A percentile compares a stretch with the other conserved stretches of the same genome.
Evolutionary conservation across 148 eudicot genomes (phyloP).

Genomic region (Heliamphora exappendiculata): DNA sequence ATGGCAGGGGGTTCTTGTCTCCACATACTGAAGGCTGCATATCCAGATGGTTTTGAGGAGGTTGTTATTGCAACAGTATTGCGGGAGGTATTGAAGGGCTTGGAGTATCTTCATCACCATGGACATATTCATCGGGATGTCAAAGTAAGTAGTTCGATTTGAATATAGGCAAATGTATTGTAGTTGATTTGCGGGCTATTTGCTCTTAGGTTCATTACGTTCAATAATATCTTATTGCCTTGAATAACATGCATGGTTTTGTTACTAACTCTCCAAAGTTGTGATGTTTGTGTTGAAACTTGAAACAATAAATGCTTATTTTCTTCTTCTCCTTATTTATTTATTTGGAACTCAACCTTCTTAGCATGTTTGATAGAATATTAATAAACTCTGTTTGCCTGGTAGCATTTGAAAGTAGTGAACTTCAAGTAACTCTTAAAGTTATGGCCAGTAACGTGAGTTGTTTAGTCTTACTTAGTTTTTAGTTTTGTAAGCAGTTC

Average conservation of each 20-base stretch:
- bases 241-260: not conserved
- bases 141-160: slow-evolving; percentile 38
- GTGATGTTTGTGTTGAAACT: not conserved
- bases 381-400: too few relatives aligned
- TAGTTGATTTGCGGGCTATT: not conserved
- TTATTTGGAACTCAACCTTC: not conserved
- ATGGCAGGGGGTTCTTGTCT: slow-evolving; percentile 97
- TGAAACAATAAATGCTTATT: too few relatives aligned
- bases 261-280: not conserved
- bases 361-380: not conserved
- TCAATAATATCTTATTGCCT: not conserved
- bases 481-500: not conserved
- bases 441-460: not conserved
- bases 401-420: too few relatives aligned
- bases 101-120: slow-evolving; percentile 89
- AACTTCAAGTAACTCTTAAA: not conserved
- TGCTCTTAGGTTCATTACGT: not conserved
- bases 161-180: not conserved
- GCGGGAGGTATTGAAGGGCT: slow-evolving; percentile 73
- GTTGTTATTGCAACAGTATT: slow-evolving; percentile 71
- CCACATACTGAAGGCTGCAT: slow-evolving; percentile 72
- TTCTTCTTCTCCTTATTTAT: too few relatives aligned
- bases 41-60: slow-evolving; percentile 91
- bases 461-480: not conserved
- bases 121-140: slow-evolving; percentile 96